Evolutionary conservation across 805 yeast genomes (phyloP), one percentile per base, ranked within the genome.

Genomic region (Nakazawaea molendinolei): DNA sequence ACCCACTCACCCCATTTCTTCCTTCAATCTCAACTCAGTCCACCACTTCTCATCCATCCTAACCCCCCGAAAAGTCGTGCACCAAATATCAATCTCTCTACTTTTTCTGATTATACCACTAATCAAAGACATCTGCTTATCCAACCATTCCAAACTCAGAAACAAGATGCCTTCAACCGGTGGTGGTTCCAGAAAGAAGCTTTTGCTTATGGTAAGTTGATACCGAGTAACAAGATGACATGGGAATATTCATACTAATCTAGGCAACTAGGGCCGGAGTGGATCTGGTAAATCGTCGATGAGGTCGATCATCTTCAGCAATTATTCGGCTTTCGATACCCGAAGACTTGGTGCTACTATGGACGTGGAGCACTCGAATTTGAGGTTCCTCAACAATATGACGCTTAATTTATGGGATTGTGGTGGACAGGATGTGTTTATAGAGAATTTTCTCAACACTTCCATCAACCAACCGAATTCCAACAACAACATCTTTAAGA

Each of bases 221-320:
- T 16, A 15, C 5, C 7, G 5, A 8, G 5, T 20, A 25, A 28
- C 6, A 8, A 18, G 8, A 5, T 18, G 13, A 20, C 18, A n/a
- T 21, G 8, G 19, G 15, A 20, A 23, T 24, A 23, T 19, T 4
- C 5, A 4, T 7, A 13, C 16, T 33, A 18, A 22, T 10, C 15
- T 8, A 14, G 12, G 4, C 48, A 65, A 25, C 61, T n/a, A 76
- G 84, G 97, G 97, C 61, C 81, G 97, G 30, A 81, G 95, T 19
- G 97, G 98, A 29, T 86, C 96, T 5, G 98, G 98, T 2, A 92
- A 92, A 57, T 86, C 96, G 3, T 87, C 97, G 2, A 92, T 92
- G 98, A 69, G 97, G 49, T 86, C 95, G 31, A 90, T 92, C 43
- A 92, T 92, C 46, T 92, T 92, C 58, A 79, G 94, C 49, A 92